phyloP scores from a whole-genome alignment of 148 eudicot species.

The Chenopodium quinoa region DNA sequence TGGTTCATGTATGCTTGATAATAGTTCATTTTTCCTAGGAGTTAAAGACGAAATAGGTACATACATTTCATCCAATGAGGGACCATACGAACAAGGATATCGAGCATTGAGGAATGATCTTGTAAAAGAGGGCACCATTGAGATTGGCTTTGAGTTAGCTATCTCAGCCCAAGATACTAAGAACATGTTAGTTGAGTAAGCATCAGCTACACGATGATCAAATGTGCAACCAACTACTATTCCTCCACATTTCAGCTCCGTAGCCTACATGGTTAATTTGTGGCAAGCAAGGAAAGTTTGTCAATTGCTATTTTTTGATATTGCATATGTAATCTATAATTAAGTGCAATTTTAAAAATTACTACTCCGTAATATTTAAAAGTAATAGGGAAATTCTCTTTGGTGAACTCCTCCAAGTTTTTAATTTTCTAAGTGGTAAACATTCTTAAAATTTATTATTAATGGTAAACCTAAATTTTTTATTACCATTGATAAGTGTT shows the following conservation, averaged over 20 bases:
- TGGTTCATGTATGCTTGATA: background rate
- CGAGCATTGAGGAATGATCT: constrained; percentile 57
- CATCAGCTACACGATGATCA: constrained; percentile 68
- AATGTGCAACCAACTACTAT: constrained; percentile 51
- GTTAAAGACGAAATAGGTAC: constrained; percentile 35
- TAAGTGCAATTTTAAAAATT: no score
- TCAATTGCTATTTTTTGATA: background rate
- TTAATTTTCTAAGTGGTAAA: no score
- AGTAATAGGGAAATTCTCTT: no score
- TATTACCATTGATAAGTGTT: no score
- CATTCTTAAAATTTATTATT: no score
- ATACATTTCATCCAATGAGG: constrained; percentile 34
- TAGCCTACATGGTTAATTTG: constrained; percentile 36
- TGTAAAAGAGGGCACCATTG: constrained; percentile 43
- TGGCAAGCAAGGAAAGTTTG: constrained; percentile 17
- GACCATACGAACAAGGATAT: constrained; percentile 31
- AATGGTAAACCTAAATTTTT: no score
- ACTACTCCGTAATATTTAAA: no score
- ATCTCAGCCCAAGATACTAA: constrained; percentile 66
- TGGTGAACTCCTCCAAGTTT: no score
- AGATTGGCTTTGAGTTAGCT: constrained; percentile 31
- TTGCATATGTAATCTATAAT: no score
- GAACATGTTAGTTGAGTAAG: constrained; percentile 68
- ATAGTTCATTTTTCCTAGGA: constrained; percentile 1
- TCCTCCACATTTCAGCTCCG: constrained; percentile 61